phyloP scores from a whole-genome alignment of 306 rosid species.

The Bauhinia variegata region DNA sequence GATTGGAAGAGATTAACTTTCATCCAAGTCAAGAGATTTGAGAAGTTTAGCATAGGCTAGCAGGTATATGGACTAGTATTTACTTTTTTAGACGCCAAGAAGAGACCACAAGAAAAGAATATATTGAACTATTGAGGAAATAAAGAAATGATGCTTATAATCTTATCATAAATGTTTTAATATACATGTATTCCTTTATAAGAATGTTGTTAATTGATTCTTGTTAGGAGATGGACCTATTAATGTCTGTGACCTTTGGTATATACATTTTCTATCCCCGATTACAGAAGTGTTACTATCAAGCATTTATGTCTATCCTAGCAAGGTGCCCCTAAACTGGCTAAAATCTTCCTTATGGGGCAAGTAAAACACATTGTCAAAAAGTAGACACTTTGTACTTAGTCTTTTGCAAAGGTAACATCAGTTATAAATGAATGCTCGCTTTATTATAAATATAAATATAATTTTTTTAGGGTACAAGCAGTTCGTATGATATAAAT shows the following conservation, averaged over 20 bases:
- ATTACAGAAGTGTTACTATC: slow-evolving; percentile 6
- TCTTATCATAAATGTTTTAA: too few species aligned
- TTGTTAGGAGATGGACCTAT: slow-evolving; percentile 19
- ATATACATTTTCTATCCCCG: slow-evolving; percentile 11
- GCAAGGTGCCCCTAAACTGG: slow-evolving; percentile 16
- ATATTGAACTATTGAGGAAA: background rate
- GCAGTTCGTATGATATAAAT: too few species aligned
- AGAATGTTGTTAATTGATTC: slow-evolving; percentile 25
- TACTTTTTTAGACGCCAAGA: background rate
- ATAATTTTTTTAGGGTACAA: too few species aligned
- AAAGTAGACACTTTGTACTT: slow-evolving; percentile 20
- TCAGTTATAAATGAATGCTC: too few species aligned
- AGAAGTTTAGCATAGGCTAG: slow-evolving; percentile 18
- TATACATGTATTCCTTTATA: slow-evolving; percentile 1
- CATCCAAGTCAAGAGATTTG: slow-evolving; percentile 22
- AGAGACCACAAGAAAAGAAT: slow-evolving; percentile 52
- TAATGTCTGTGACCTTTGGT: slow-evolving; percentile 5
- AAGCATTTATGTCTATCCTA: slow-evolving; percentile 42
- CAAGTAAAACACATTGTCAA: slow-evolving; percentile 28
- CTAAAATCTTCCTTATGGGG: slow-evolving; percentile 33
- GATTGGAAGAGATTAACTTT: slow-evolving; percentile 29
- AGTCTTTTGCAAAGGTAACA: slow-evolving; percentile 5
- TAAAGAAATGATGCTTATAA: background rate
- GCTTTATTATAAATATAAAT: too few species aligned
- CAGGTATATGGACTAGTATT: slow-evolving; percentile 6